Conservation (phyloP, 768 basidiomycete species). For the Mycena latifolia region DNA sequence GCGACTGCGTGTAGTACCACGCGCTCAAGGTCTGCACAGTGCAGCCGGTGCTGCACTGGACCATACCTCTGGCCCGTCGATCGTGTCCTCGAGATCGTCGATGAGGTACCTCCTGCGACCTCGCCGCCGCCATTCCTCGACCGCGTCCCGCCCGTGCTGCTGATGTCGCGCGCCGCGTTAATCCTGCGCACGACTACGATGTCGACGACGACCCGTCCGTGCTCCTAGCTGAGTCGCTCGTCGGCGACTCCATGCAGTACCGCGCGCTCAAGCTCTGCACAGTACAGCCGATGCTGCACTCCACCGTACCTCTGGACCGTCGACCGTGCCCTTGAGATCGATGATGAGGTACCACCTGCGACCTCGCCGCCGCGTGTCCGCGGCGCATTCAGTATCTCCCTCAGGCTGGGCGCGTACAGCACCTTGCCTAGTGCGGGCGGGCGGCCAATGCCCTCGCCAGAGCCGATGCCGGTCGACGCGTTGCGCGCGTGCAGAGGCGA, state of each 20-base stretch:
- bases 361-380: conserved; percentile 43
- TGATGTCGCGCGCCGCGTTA: conserved; percentile 82
- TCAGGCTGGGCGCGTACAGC: too few species aligned
- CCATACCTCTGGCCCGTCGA: too few species aligned
- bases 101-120: too few species aligned
- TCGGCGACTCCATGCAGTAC: conserved; percentile 81
- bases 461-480: conserved; percentile 40
- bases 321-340: conserved; percentile 77
- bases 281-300: conserved; percentile 79
- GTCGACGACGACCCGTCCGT: conserved; percentile 81
- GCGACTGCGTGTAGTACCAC: too few species aligned
- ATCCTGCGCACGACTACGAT: conserved; percentile 74
- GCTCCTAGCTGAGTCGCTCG: conserved; percentile 74
- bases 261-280: conserved; percentile 84
- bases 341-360: conserved; percentile 58
- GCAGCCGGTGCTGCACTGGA: too few species aligned
- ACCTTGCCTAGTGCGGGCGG: too few species aligned
- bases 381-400: conserved; percentile 63
- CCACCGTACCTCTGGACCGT: conserved; percentile 88
- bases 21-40: too few species aligned
- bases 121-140: too few species aligned
- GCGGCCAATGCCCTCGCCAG: conserved; percentile 40
- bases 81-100: too few species aligned
- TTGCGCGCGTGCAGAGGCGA: conserved; percentile 73
- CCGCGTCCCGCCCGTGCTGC: too few species aligned